Evolutionary conservation across 2,329 filamentous ascomycete species (phyloP).

Genomic region (Rhynchosporium graminicola): DNA sequence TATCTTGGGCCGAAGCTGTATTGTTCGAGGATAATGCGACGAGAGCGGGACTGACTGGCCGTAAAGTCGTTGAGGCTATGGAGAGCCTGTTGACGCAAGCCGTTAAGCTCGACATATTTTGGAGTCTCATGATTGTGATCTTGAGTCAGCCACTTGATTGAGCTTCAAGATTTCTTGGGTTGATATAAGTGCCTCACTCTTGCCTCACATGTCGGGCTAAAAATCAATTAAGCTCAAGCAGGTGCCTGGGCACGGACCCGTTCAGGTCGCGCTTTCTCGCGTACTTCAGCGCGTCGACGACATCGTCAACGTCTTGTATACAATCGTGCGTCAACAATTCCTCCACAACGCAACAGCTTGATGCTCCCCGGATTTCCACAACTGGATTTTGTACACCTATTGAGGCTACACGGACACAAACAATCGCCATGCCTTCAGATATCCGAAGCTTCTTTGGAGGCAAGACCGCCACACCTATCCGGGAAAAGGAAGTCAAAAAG

Average conservation of each 20-base stretch:
- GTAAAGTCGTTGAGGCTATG: conserved; percentile 39
- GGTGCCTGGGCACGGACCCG: conserved; percentile 6
- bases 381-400: not conserved
- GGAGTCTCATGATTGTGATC: conserved; percentile 35
- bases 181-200: conserved; percentile 1
- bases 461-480: conserved; percentile 61
- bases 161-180: conserved; percentile 17
- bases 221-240: conserved; percentile 14
- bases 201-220: conserved; percentile 17
- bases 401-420: not conserved
- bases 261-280: conserved; percentile 23
- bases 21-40: conserved; percentile 34
- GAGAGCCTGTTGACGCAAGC: conserved; percentile 38
- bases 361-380: not conserved
- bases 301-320: conserved; percentile 17
- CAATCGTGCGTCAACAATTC: not conserved
- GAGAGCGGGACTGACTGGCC: conserved; percentile 31
- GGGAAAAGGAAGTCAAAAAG: conserved; percentile 44
- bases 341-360: not conserved
- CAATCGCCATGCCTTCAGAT: conserved; percentile 70
- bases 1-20: conserved; percentile 31
- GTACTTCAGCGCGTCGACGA: conserved; percentile 29
- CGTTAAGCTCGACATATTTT: conserved; percentile 34
- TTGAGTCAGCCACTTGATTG: conserved; percentile 8
- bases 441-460: conserved; percentile 90